Evolutionary conservation across 805 yeast species (phyloP), one percentile per base, ranked within the genome.

Genomic region (Candida nemodendra): DNA sequence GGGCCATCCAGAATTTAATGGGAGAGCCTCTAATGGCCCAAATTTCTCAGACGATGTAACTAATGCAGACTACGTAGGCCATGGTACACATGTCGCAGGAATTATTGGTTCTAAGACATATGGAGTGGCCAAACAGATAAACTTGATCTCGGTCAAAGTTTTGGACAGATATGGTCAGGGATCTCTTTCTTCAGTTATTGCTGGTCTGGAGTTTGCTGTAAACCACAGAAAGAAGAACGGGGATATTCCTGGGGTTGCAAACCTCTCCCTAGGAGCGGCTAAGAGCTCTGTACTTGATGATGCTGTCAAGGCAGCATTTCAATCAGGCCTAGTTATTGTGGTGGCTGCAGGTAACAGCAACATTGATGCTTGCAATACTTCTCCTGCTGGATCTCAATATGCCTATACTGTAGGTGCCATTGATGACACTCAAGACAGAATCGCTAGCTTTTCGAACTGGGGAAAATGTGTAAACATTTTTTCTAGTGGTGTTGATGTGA

Each of bases 31-130:
- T 5, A 56, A 61, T 41, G 90, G 90, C 0, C 71, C 66, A 6
- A 85, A 82, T 51, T 76, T 80, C 41, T 80, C 87, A 0, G 66
- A 65, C 2, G 82, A 77, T 47, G 77, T 78, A 1, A 54, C 68
- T 1, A 87, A 85, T 5, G 39, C 51, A 4, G 96, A 90, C 56
- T 64, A 64, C 8, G 81, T 81, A 50, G 96, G 96, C 0, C 97
- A 89, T 59, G 97, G 96, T 0, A 87, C 96, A 1, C 96, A 89
- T 61, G 95, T 90, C 32, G 95, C 96, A 0, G 96, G 96, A 3
- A 66, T 87, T 9, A 74, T 87, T 38, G 96, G 91, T 0, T 85
- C 96, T 2, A 69, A 64, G 36, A 76, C 80, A 2, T 89, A 68
- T 64, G 97, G 97, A 5, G 93, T 87, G 3, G 87, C 95, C 13